These are phyloP conservation scores for Pyrenophora teres DNA, from an alignment of 2,329 filamentous ascomycete species.

Conservation along the genomic window DNA sequence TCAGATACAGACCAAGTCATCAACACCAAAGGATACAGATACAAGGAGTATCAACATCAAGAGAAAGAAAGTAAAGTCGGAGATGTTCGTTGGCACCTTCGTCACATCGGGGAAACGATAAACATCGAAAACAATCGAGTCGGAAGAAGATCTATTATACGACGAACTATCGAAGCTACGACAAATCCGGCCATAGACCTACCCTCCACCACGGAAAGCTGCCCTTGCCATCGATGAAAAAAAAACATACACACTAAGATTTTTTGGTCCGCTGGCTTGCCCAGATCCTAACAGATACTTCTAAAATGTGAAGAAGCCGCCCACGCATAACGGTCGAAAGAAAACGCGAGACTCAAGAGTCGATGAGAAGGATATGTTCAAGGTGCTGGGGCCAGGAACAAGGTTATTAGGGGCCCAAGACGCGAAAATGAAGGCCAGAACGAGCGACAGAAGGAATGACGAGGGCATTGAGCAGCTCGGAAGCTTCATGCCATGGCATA, in stretches of 20 bases:
- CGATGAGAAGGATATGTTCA: constrained; percentile 28
- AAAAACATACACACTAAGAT: constrained; percentile 35
- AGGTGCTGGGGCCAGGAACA: constrained; percentile 19
- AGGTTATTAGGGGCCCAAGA: constrained; percentile 27
- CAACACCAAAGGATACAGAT: neutral
- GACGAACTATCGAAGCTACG: constrained; percentile 33
- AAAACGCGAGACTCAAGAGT: constrained; percentile 16
- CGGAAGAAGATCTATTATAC: constrained; percentile 32
- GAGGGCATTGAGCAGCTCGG: constrained; percentile 1
- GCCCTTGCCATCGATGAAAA: constrained; percentile 32
- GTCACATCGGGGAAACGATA: too few species aligned
- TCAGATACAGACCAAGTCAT: neutral
- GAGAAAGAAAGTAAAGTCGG: too few species aligned
- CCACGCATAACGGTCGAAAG: constrained; percentile 14
- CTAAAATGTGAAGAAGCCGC: constrained; percentile 29
- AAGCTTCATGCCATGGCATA: constrained; percentile 11
- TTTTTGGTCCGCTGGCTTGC: constrained; percentile 15
- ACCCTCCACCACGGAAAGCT: constrained; percentile 27
- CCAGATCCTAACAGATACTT: constrained; percentile 38
- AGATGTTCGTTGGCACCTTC: too few species aligned
- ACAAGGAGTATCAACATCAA: neutral
- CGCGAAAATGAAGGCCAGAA: constrained; percentile 15
- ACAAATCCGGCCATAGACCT: constrained; percentile 30
- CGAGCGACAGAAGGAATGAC: constrained; percentile 24
- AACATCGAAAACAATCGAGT: neutral